These are phyloP conservation scores for Solanum ahanhuiri DNA, from an alignment of 257 asterid species.

Conservation along the genomic window DNA sequence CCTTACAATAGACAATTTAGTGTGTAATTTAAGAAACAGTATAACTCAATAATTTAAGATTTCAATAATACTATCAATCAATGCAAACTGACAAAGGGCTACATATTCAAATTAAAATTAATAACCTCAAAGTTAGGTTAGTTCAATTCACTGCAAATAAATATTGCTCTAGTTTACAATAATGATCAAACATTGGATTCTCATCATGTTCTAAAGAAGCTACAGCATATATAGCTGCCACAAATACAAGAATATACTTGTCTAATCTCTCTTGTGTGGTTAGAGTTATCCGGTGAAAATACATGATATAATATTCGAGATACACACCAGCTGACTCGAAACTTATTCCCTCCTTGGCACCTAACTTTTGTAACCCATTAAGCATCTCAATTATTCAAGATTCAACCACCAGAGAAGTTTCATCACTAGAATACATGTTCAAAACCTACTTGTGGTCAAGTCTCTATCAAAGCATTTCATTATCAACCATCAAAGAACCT, in stretches of 20 bases:
- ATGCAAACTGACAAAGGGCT: background rate
- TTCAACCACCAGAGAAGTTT: background rate
- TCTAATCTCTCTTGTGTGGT: background rate
- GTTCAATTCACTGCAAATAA: background rate
- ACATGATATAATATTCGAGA: background rate
- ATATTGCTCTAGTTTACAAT: background rate
- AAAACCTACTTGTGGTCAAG: background rate
- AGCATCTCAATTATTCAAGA: background rate
- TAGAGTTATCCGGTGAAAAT: accelerated
- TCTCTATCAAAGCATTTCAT: background rate
- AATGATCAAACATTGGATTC: background rate
- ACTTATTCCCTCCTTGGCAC: background rate
- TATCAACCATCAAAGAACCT: background rate
- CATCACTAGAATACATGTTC: background rate
- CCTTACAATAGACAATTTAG: background rate
- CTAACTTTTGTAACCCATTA: background rate
- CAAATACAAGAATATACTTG: background rate
- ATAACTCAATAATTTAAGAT: background rate
- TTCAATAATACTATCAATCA: background rate
- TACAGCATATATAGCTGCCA: constrained; percentile 1
- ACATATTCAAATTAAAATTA: background rate
- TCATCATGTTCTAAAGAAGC: background rate
- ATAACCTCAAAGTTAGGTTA: background rate
- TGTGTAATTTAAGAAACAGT: background rate
- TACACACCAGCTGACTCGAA: accelerated